Conservation (phyloP, 345 rosid species). For the Corchorus olitorius region DNA sequence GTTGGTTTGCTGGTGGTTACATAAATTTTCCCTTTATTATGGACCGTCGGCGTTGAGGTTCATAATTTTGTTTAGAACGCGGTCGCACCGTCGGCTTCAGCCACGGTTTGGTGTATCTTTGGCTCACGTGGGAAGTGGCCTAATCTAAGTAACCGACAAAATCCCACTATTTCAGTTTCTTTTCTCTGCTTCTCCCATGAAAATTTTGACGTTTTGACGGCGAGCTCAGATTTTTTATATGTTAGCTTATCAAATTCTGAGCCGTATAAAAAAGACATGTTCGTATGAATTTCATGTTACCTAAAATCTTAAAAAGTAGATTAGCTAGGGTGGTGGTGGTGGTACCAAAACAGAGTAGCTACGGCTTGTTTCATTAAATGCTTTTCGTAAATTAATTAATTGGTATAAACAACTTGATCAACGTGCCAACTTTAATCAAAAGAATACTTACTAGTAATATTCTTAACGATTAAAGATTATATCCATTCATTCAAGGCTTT, state of each 20-base stretch:
- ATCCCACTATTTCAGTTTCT: not conserved
- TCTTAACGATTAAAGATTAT: too few species aligned
- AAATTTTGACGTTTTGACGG: constrained; percentile 3
- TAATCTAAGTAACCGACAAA: constrained; percentile 11
- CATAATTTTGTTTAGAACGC: not conserved
- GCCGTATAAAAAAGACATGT: not conserved
- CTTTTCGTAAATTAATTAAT: too few species aligned
- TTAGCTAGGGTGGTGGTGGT: too few species aligned
- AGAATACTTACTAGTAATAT: too few species aligned
- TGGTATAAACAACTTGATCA: too few species aligned
- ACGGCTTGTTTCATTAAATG: too few species aligned
- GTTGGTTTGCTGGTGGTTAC: not conserved
- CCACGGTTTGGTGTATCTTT: constrained; percentile 1
- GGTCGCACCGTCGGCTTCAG: constrained; percentile 16
- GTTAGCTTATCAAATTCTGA: not conserved
- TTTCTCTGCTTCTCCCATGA: not conserved
- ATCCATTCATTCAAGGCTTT: too few species aligned
- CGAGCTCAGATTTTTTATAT: not conserved
- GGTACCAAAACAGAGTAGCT: too few species aligned
- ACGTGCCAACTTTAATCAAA: too few species aligned
- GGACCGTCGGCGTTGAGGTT: not conserved
- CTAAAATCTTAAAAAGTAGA: too few species aligned
- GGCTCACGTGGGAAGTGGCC: not conserved
- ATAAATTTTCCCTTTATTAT: not conserved
- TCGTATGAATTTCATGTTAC: too few species aligned